Percentiles rank a stretch among this genome's conserved stretches.
These are phyloP conservation scores for Cicer cuneatum DNA, from an alignment of 306 rosid species.

Conservation along the genomic window DNA sequence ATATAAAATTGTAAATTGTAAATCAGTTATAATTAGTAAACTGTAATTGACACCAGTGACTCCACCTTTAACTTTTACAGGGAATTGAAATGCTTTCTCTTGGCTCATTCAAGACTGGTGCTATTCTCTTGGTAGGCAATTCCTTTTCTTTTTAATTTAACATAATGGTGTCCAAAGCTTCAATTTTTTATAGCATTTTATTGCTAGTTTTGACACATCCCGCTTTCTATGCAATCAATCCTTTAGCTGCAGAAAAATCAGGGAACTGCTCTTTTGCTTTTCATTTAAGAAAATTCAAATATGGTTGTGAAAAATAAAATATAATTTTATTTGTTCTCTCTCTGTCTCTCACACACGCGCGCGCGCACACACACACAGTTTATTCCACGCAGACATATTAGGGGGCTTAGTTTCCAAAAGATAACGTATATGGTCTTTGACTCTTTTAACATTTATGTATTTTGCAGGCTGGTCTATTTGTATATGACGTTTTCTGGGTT, in stretches of 20 bases:
- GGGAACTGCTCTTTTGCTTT: slow-evolving; percentile 1
- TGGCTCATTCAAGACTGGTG: slow-evolving; percentile 98
- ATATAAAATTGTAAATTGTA: slow-evolving; percentile 19
- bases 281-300: slow-evolving; percentile 16
- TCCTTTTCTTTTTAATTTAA: neutral
- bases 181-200: neutral
- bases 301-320: neutral
- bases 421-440: slow-evolving; percentile 32
- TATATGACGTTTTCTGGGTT: slow-evolving; percentile 99
- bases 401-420: slow-evolving; percentile 21
- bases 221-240: slow-evolving; percentile 5
- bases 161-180: slow-evolving; percentile 18
- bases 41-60: slow-evolving; percentile 20
- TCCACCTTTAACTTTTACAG: slow-evolving; percentile 55
- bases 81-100: slow-evolving; percentile 99
- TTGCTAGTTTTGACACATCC: slow-evolving; percentile 5
- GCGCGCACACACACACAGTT: neutral
- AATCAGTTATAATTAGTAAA: slow-evolving; percentile 23
- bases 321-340: neutral
- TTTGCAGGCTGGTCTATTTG: slow-evolving; percentile 91
- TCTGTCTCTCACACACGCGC: no score
- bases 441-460: slow-evolving; percentile 30
- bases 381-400: slow-evolving; percentile 1
- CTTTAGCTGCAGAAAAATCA: slow-evolving; percentile 32
- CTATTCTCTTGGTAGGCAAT: slow-evolving; percentile 88